Conservation (phyloP, 2,329 filamentous ascomycete genomes). For the Trichoderma gracile region DNA sequence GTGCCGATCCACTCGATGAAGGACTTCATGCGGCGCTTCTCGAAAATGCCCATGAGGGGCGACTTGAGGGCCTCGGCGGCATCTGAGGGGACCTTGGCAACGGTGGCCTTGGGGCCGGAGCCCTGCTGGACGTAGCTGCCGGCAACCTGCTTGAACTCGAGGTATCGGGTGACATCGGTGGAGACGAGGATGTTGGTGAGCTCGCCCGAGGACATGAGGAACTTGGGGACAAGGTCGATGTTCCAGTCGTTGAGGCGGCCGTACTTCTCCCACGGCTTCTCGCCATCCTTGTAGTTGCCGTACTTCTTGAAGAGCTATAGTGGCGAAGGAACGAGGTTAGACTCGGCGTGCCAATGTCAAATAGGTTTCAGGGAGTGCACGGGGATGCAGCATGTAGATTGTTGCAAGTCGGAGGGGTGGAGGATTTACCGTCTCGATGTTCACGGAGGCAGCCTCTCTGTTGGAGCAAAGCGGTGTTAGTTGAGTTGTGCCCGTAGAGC, state of each 20-base stretch:
- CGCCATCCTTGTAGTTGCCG: slow-evolving; percentile 73
- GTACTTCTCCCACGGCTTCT: slow-evolving; percentile 98
- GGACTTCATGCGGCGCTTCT: slow-evolving; percentile 95
- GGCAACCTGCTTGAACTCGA: slow-evolving; percentile 92
- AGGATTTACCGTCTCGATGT: slow-evolving; percentile 79
- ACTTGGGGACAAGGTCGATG: slow-evolving; percentile 97
- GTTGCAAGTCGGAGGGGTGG: slow-evolving; percentile 4
- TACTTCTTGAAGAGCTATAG: slow-evolving; percentile 94
- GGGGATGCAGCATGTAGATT: background rate
- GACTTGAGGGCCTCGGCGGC: slow-evolving; percentile 87
- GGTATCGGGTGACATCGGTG: slow-evolving; percentile 85
- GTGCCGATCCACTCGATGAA: slow-evolving; percentile 94
- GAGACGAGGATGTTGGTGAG: slow-evolving; percentile 98
- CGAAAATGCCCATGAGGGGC: slow-evolving; percentile 93
- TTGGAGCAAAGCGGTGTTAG: slow-evolving; percentile 34
- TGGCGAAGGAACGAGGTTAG: slow-evolving; percentile 28
- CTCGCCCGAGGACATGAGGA: slow-evolving; percentile 98
- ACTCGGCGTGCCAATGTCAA: background rate
- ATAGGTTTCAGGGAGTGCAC: background rate
- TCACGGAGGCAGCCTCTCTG: slow-evolving; percentile 90
- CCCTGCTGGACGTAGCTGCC: slow-evolving; percentile 97
- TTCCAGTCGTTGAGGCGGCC: slow-evolving; percentile 98
- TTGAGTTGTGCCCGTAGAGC: background rate
- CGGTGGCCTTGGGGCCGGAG: slow-evolving; percentile 75
- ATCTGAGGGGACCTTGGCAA: slow-evolving; percentile 96